phyloP scores from a whole-genome alignment of 2,329 filamentous ascomycete species.

The Apiospora phragmitis region DNA sequence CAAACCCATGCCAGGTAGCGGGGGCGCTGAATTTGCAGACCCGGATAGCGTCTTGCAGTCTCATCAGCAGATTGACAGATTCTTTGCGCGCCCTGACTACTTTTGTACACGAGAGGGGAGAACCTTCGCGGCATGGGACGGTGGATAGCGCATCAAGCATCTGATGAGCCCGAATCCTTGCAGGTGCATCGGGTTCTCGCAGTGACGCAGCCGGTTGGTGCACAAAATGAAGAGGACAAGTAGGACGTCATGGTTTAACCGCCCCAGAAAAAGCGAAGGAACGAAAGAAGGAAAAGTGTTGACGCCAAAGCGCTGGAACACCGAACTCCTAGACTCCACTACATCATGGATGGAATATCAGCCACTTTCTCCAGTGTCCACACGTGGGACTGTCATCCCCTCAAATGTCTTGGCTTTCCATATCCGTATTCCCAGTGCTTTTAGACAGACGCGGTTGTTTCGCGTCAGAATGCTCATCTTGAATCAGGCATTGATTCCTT shows the following conservation, averaged over 20 bases:
- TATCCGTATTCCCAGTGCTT: neutral
- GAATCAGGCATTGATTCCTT: neutral
- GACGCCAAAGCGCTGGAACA: neutral
- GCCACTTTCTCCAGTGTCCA: neutral
- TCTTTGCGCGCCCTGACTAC: neutral
- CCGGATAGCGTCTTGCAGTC: neutral
- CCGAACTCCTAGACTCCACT: neutral
- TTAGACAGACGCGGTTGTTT: neutral
- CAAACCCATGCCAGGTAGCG: neutral
- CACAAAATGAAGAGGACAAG: neutral
- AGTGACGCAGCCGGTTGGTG: constrained; percentile 5
- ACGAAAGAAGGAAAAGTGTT: neutral
- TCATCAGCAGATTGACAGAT: neutral
- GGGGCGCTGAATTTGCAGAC: neutral
- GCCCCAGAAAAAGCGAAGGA: neutral
- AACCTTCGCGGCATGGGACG: neutral
- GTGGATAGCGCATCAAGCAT: neutral
- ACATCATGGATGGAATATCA: neutral
- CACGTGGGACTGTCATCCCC: constrained; percentile 1
- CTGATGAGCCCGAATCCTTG: neutral
- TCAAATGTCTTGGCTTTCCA: constrained; percentile 6
- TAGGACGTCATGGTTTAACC: neutral
- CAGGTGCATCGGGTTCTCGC: neutral
- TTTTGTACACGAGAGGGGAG: neutral
- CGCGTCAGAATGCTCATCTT: neutral